These are phyloP conservation scores for Cladobotryum protrusum DNA, from an alignment of 2,329 filamentous ascomycete species.

Conservation along the genomic window DNA sequence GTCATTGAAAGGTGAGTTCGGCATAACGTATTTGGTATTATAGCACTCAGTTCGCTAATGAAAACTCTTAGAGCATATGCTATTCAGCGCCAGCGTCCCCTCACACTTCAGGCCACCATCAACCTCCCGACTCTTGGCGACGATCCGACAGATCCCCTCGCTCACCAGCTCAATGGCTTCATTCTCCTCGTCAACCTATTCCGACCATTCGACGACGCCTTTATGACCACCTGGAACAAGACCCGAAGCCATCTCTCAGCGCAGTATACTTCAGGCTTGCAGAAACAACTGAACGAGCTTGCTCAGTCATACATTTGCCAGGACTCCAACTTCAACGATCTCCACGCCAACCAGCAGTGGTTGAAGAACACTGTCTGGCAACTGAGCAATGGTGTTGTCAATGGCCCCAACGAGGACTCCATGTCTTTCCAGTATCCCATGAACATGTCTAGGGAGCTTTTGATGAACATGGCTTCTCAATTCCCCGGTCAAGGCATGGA, in stretches of 20 bases:
- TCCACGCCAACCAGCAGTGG: constrained; percentile 58
- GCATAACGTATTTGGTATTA: constrained; percentile 1
- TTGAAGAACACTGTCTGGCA: constrained; percentile 60
- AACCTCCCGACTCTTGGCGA: constrained; percentile 57
- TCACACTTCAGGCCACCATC: constrained; percentile 65
- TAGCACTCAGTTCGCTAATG: not conserved
- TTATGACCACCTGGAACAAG: constrained; percentile 62
- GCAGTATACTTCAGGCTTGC: constrained; percentile 50
- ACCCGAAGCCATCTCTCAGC: constrained; percentile 51
- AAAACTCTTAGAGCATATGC: constrained; percentile 53
- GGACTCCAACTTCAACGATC: constrained; percentile 49
- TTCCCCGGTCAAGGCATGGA: constrained; percentile 70
- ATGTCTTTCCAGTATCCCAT: constrained; percentile 59
- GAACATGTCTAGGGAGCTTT: constrained; percentile 55
- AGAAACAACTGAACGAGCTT: constrained; percentile 56
- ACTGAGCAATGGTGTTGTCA: constrained; percentile 47
- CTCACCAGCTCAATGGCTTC: constrained; percentile 49
- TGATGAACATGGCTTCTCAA: constrained; percentile 60
- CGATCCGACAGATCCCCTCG: constrained; percentile 51
- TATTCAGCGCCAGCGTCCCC: constrained; percentile 61
- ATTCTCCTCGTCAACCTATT: constrained; percentile 57
- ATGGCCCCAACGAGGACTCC: constrained; percentile 40
- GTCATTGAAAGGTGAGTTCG: constrained; percentile 57
- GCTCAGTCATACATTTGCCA: constrained; percentile 46
- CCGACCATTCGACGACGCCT: constrained; percentile 58